Conservation (phyloP, 2,329 filamentous ascomycete genomes). For the Lachnellula arida region DNA sequence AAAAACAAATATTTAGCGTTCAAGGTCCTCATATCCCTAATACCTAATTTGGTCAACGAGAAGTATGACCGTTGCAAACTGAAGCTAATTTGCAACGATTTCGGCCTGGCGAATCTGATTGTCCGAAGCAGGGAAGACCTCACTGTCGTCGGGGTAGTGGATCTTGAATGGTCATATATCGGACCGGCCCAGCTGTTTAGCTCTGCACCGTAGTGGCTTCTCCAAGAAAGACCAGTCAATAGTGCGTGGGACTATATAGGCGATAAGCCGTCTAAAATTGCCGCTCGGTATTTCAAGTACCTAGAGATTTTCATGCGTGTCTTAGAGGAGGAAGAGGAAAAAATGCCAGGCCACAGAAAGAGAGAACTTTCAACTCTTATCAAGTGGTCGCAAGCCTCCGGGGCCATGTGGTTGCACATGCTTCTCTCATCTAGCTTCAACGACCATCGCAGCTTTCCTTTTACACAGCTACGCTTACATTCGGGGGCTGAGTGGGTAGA, state of each 20-base stretch:
- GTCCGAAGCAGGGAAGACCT: constrained; percentile 33
- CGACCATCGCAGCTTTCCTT: constrained; percentile 14
- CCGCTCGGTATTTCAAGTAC: constrained; percentile 14
- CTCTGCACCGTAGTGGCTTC: constrained; percentile 36
- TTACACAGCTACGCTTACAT: constrained; percentile 12
- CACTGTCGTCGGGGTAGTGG: constrained; percentile 34
- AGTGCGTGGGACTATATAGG: constrained; percentile 11
- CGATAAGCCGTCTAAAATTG: constrained; percentile 11
- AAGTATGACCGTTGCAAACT: constrained; percentile 30
- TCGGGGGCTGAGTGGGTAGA: constrained; percentile 12
- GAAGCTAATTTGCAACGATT: constrained; percentile 36
- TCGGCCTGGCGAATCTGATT: constrained; percentile 36
- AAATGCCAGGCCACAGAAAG: constrained; percentile 14
- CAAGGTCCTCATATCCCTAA: constrained; percentile 27
- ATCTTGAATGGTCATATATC: constrained; percentile 36
- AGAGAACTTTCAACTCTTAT: constrained; percentile 17
- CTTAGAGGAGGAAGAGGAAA: constrained; percentile 16
- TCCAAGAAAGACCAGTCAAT: constrained; percentile 16
- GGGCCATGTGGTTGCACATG: constrained; percentile 17
- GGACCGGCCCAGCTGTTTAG: constrained; percentile 35
- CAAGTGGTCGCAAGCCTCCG: constrained; percentile 16
- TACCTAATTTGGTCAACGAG: constrained; percentile 23
- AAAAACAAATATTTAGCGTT: constrained; percentile 30
- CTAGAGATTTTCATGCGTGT: constrained; percentile 15
- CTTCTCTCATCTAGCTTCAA: constrained; percentile 16